Evolutionary conservation across 768 basidiomycete genomes (phyloP), one percentile per base, ranked within the genome.

Genomic region (Tricholoma sp.): DNA sequence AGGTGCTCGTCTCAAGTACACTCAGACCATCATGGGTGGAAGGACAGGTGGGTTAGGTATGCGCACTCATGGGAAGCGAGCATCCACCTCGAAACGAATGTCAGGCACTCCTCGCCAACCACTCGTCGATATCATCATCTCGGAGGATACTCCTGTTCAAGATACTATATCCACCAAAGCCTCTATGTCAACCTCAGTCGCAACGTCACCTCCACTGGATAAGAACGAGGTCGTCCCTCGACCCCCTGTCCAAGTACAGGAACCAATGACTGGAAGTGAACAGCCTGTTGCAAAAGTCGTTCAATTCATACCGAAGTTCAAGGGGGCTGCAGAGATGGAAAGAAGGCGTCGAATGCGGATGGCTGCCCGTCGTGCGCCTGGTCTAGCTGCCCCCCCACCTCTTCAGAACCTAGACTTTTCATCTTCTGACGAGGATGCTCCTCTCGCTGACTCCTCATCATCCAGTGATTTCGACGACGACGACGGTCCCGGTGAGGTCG

Each of bases 301-400:
- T 5, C 82, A 79, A 53, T 91, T 91, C 62, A 75, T 88, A 24
- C 91, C 91, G 15, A 86, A 81, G 51, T 92, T 93, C 73, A 88
- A 84, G 61, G 85, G 88, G 7, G 86, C 88, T 0, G 90, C 83
- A n/a, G 89, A 94, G 67, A 92, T 92, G 90, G 91, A 91, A 59
- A 82, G 79, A 4, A 76, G 90, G 13, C 72, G 91, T 24, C 78
- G 79, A 54, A 69, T 79, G 39, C 78, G 91, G 11, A 81, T 93
- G 75, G 81, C 80, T 39, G 85, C 86, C 4, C 80, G 88, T 11
- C 71, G 78, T 57, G 78, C 67, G n/a, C 74, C 74, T 9, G 69
- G 65, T 17, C 64, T 73, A 3, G 63, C 66, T n/a, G 61, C 69
- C n/a, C 66, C 70, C 4, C 64, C 68, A n/a, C 66, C 70, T 20